Percentiles rank a stretch among this genome's conserved stretches.
phyloP scores from a whole-genome alignment of 1,284 basidiomycete species.

The Cutaneotrichosporon sp. region DNA sequence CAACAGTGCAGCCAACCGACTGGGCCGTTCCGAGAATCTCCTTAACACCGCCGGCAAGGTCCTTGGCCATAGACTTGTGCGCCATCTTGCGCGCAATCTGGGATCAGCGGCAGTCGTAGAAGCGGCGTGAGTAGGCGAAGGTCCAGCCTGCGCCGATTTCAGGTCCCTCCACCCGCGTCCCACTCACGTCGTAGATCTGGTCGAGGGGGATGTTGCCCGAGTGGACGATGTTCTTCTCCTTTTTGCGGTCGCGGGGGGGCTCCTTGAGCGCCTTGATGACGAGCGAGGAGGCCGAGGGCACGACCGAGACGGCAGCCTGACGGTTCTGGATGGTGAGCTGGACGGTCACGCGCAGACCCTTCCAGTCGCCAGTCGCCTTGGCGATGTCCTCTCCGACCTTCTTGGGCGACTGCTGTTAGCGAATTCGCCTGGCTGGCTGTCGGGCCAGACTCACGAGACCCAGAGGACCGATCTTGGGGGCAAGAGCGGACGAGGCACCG shows the following conservation, averaged over 20 bases:
- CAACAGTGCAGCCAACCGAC: constrained; percentile 89
- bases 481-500: constrained; percentile 96
- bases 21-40: constrained; percentile 93
- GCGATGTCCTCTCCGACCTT: constrained; percentile 99
- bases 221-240: constrained; percentile 99
- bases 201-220: constrained; percentile 90
- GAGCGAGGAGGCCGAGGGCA: constrained; percentile 94
- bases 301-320: constrained; percentile 94
- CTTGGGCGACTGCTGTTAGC: constrained; percentile 78
- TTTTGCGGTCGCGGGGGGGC: constrained; percentile 98
- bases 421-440: background rate
- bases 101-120: background rate
- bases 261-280: constrained; percentile 99
- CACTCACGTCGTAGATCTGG: constrained; percentile 76
- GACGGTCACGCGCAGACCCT: constrained; percentile 98
- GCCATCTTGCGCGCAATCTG: constrained; percentile 76
- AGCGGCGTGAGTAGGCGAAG: background rate
- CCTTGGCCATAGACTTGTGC: constrained; percentile 90
- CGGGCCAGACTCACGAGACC: constrained; percentile 96
- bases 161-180: background rate
- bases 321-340: constrained; percentile 99
- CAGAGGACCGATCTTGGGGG: constrained; percentile 99
- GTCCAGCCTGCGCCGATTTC: no score
- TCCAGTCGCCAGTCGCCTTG: constrained; percentile 98
- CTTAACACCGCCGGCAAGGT: constrained; percentile 83